A percentile compares a stretch with the other conserved stretches of the same genome.
Evolutionary conservation across 1,284 basidiomycete species (phyloP).

Genomic region (Tilletia indica): DNA sequence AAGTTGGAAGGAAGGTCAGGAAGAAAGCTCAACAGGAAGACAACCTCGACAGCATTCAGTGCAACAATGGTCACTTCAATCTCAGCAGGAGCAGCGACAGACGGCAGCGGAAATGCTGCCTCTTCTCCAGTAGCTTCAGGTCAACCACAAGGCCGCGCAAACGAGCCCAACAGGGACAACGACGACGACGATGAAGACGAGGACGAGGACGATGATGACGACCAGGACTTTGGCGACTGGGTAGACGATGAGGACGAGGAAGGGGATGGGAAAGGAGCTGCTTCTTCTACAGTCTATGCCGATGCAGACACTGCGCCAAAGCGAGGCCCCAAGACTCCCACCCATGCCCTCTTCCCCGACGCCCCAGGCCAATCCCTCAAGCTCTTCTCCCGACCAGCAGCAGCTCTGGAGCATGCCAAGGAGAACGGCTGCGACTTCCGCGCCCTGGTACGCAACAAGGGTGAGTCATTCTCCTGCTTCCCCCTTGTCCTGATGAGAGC

Average conservation of each 20-base stretch:
- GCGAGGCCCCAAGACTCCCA: slow-evolving; percentile 15
- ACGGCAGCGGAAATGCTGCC: too few relatives aligned
- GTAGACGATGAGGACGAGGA: slow-evolving; percentile 29
- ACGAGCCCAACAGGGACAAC: not conserved
- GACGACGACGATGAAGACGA: slow-evolving; percentile 28
- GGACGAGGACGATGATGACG: slow-evolving; percentile 29
- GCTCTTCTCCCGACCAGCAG: slow-evolving; percentile 31
- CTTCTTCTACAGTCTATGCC: not conserved
- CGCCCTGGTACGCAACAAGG: slow-evolving; percentile 28
- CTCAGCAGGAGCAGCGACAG: too few relatives aligned
- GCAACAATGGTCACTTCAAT: too few relatives aligned
- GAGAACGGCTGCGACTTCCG: slow-evolving; percentile 42
- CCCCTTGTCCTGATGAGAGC: not conserved
- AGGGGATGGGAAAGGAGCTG: not conserved
- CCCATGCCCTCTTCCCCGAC: slow-evolving; percentile 26
- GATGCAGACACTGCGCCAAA: not conserved
- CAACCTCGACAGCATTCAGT: too few relatives aligned
- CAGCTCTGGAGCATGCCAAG: slow-evolving; percentile 40
- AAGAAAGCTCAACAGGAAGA: too few relatives aligned
- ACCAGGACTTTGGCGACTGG: slow-evolving; percentile 40
- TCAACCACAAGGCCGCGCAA: not conserved
- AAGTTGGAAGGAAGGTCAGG: too few relatives aligned
- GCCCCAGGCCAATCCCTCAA: slow-evolving; percentile 24
- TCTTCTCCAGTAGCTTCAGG: not conserved
- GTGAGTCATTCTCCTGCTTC: slow-evolving; percentile 10